Base-by-base conservation (phyloP, 805 yeast species). In the Metschnikowia dekortorum region DNA sequence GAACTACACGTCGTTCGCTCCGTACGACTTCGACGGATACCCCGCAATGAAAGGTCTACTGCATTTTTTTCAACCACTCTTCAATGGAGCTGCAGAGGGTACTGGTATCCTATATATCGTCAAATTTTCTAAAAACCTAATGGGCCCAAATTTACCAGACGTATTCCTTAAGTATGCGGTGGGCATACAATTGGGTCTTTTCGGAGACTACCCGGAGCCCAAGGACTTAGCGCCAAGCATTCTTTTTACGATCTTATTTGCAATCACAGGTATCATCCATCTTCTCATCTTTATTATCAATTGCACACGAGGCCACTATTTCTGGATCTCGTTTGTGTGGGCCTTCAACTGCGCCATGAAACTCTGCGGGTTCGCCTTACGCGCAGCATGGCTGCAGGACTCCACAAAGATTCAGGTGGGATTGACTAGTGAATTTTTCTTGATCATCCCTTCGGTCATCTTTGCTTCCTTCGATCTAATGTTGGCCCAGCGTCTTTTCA, bases 401-500 rank as follows among this genome's bases (percentile, higher is more conserved):
- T 29, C 54, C 40, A 53, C 58, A 28, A 14, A 22, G 11, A 46
- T 59, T n/a, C 30, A 40, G 14, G 37, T 55, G 41, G 65, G 63
- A 3, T 48, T 60, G 38, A 44, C 59, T 29, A 46, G 54, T 31
- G 61, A 56, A 49, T 39, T 60, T 29, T 52, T 60, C 26, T 51
- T 56, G 18, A 51, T 61, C 26, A 45, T 59, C 10, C 59, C 65
- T 11, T 43, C 61, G 3, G 42, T 59, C n/a, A 41, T 59, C 30
- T 48, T 60, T 11, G 59, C 54, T 11, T 54, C 65, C 1, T 47
- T 52, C 36, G 58, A 61, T 43, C 59, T 61, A 49, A 53, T 61
- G 22, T 52, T 61, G 49, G 63, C 65, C 13, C 65, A 61, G 46
- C 42, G 65, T 14, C 48, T 61, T 29, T 61, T 61, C 51, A 60